Conservation (phyloP, 495 filamentous ascomycete species). For the Paragyromitra xinjiangensis region DNA sequence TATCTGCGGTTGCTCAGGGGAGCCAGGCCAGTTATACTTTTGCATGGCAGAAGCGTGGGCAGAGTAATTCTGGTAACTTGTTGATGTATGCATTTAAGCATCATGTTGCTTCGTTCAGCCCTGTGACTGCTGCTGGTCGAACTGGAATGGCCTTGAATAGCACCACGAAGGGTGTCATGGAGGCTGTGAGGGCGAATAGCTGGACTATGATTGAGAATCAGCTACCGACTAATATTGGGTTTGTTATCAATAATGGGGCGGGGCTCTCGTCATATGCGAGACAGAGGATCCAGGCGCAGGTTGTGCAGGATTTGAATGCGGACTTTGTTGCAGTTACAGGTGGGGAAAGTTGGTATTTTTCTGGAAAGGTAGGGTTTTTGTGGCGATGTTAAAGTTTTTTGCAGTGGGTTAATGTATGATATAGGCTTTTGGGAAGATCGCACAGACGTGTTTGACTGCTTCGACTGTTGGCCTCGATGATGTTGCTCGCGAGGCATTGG, state of each 20-base stretch:
- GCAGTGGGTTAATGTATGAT: constrained; percentile 48
- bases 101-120: constrained; percentile 78
- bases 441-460: constrained; percentile 73
- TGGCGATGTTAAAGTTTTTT: neutral
- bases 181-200: constrained; percentile 73
- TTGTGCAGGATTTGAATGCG: constrained; percentile 71
- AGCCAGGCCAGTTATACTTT: constrained; percentile 75
- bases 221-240: constrained; percentile 77
- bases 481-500: constrained; percentile 70
- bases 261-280: constrained; percentile 60
- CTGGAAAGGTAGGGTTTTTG: constrained; percentile 72
- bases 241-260: constrained; percentile 63
- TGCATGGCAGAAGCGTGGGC: constrained; percentile 73
- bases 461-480: constrained; percentile 69
- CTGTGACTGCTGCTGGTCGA: constrained; percentile 64
- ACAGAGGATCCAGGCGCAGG: constrained; percentile 65
- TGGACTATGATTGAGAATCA: constrained; percentile 81
- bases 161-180: constrained; percentile 84
- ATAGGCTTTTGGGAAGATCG: constrained; percentile 85
- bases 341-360: constrained; percentile 92
- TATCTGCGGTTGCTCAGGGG: constrained; percentile 70
- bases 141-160: constrained; percentile 74
- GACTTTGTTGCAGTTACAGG: constrained; percentile 75
- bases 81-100: constrained; percentile 93
- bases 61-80: constrained; percentile 63